These are phyloP conservation scores for Tetratostichococcus sp. DNA, from an alignment of 139 green algal species.

Conservation along the genomic window DNA sequence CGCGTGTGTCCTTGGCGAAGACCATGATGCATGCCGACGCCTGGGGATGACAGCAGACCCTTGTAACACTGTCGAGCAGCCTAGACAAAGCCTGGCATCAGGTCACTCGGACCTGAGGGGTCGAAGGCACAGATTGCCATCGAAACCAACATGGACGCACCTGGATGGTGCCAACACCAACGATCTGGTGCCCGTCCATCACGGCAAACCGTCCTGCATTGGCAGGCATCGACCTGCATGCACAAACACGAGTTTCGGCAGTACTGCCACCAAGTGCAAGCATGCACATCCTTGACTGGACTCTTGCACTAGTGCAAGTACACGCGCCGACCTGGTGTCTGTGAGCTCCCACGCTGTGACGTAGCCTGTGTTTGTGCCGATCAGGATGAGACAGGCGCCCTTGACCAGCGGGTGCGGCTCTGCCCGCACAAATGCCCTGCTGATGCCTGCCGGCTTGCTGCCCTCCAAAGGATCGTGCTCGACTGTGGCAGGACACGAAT, in stretches of 20 bases:
- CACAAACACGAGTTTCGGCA: too few relatives aligned
- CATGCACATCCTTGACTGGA: too few relatives aligned
- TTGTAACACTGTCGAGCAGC: too few relatives aligned
- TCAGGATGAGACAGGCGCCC: background rate
- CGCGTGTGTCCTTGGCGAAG: constrained; percentile 13
- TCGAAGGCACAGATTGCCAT: too few relatives aligned
- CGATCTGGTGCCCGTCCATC: background rate
- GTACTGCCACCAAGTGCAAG: too few relatives aligned
- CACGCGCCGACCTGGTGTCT: background rate
- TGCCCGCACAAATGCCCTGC: background rate
- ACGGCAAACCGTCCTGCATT: background rate
- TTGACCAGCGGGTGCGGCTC: background rate
- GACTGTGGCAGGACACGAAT: background rate
- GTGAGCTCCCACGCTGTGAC: background rate
- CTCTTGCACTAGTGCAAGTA: too few relatives aligned
- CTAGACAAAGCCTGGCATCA: too few relatives aligned
- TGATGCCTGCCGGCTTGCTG: background rate
- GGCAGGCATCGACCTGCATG: background rate
- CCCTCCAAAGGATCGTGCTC: background rate
- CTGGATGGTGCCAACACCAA: constrained; percentile 13
- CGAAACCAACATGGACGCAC: too few relatives aligned
- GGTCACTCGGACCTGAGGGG: too few relatives aligned
- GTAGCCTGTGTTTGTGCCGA: background rate
- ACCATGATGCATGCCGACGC: background rate
- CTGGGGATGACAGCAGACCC: background rate